Evolutionary conservation across 306 rosid species (phyloP).

Genomic region (Cicer bijugum): DNA sequence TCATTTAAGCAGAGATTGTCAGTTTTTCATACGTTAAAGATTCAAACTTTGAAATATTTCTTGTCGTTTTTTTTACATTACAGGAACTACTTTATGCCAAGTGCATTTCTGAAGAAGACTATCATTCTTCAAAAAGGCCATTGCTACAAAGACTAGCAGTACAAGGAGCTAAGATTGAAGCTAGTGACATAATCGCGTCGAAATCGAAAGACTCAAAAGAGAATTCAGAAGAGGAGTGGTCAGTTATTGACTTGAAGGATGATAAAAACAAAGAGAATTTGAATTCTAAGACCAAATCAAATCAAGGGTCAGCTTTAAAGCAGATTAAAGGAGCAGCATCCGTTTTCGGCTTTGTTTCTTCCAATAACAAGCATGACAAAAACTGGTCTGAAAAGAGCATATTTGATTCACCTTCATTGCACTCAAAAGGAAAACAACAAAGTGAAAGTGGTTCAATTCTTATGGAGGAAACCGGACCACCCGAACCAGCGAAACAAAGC

Average conservation of each 20-base stretch:
- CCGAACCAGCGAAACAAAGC: conserved; percentile 49
- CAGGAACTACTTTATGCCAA: conserved; percentile 88
- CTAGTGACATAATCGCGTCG: conserved; percentile 66
- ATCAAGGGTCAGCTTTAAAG: conserved; percentile 65
- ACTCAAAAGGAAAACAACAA: conserved; percentile 37
- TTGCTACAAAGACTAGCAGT: conserved; percentile 77
- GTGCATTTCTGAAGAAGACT: conserved; percentile 82
- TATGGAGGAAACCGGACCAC: conserved; percentile 63
- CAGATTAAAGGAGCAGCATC: conserved; percentile 85
- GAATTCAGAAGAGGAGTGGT: conserved; percentile 77
- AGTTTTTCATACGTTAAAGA: too few relatives aligned
- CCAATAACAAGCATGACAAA: conserved; percentile 45
- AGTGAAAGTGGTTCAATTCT: conserved; percentile 59
- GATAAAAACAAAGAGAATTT: conserved; percentile 64
- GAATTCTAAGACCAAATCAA: conserved; percentile 58
- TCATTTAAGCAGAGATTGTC: too few relatives aligned
- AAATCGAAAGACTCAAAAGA: conserved; percentile 53
- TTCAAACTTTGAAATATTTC: too few relatives aligned
- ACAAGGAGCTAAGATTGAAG: conserved; percentile 80
- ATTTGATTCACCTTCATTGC: conserved; percentile 54
- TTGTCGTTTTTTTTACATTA: not conserved
- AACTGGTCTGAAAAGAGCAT: conserved; percentile 57
- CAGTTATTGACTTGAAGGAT: conserved; percentile 82
- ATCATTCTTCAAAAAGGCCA: conserved; percentile 87
- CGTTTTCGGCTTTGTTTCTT: conserved; percentile 64